Percentiles rank a stretch among this genome's conserved stretches.
These are phyloP conservation scores for Zygosaccharomyces sapae DNA, from an alignment of 1,139 yeast species.

Conservation along the genomic window DNA sequence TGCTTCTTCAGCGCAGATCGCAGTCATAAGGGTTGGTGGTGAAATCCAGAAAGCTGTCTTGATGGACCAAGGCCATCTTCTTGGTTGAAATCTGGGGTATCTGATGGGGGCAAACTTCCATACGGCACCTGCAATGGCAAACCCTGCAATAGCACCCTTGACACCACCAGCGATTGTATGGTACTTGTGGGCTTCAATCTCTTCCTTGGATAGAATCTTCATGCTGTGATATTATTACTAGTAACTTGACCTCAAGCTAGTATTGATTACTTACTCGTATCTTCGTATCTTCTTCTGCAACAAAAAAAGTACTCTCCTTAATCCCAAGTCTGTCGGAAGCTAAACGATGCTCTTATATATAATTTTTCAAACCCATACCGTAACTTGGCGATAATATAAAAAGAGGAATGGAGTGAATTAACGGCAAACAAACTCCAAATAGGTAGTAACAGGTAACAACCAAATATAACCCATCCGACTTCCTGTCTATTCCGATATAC, in stretches of 20 bases:
- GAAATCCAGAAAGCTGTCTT: conserved; percentile 54
- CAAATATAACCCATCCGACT: no score
- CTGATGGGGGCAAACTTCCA: conserved; percentile 42
- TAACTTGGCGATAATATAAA: conserved; percentile 1
- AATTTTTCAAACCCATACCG: conserved; percentile 7
- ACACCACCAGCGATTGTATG: conserved; percentile 57
- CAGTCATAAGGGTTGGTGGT: conserved; percentile 56
- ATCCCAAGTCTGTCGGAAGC: not conserved
- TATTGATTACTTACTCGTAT: not conserved
- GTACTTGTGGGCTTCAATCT: conserved; percentile 57
- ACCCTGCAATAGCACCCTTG: conserved; percentile 61
- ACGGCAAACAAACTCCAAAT: not conserved
- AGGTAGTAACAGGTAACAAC: no score
- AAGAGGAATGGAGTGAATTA: conserved; percentile 5
- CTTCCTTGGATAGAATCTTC: conserved; percentile 67
- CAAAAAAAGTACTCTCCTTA: not conserved
- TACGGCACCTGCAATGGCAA: conserved; percentile 48
- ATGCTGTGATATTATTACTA: conserved; percentile 35
- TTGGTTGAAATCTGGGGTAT: conserved; percentile 42
- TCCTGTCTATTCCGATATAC: no score
- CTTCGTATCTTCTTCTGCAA: not conserved
- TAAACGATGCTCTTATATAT: conserved; percentile 8
- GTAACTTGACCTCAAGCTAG: conserved; percentile 1
- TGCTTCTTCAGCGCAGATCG: conserved; percentile 57
- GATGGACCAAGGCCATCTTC: conserved; percentile 46